These are phyloP conservation scores for Xylariaceae sp. DNA, from an alignment of 2,329 filamentous ascomycete species.

Conservation along the genomic window DNA sequence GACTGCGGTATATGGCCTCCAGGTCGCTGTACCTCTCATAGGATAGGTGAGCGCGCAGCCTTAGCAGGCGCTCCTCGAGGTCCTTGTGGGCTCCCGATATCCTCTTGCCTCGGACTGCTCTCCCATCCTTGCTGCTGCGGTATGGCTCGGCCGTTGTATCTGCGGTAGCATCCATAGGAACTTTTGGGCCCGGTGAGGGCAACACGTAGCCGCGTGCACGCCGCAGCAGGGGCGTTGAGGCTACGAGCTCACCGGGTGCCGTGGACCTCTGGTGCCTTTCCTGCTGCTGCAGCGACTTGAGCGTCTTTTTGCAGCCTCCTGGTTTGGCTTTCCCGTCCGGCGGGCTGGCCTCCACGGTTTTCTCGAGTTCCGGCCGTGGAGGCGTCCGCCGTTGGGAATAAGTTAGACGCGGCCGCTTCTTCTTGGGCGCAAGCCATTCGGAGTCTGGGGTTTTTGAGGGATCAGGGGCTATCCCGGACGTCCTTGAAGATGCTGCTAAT, in stretches of 20 bases:
- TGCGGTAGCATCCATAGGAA: not conserved
- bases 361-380: not conserved
- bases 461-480: not conserved
- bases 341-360: conserved; percentile 1
- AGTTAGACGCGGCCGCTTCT: conserved; percentile 27
- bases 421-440: conserved; percentile 23
- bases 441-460: no score
- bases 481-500: not conserved
- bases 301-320: conserved; percentile 11
- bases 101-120: not conserved
- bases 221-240: conserved; percentile 24
- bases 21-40: conserved; percentile 32
- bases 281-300: conserved; percentile 9
- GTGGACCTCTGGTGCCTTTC: conserved; percentile 6
- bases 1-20: conserved; percentile 39
- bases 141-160: no score
- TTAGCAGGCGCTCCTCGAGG: conserved; percentile 31
- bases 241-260: conserved; percentile 20
- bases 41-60: conserved; percentile 28
- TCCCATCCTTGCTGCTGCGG: no score
- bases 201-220: conserved; percentile 23
- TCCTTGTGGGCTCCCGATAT: conserved; percentile 10
- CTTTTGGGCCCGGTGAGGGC: conserved; percentile 13
- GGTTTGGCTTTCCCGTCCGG: no score
- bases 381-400: conserved; percentile 23